phyloP scores from a whole-genome alignment of 1,139 yeast genomes.

The Eremothecium gossypii region DNA sequence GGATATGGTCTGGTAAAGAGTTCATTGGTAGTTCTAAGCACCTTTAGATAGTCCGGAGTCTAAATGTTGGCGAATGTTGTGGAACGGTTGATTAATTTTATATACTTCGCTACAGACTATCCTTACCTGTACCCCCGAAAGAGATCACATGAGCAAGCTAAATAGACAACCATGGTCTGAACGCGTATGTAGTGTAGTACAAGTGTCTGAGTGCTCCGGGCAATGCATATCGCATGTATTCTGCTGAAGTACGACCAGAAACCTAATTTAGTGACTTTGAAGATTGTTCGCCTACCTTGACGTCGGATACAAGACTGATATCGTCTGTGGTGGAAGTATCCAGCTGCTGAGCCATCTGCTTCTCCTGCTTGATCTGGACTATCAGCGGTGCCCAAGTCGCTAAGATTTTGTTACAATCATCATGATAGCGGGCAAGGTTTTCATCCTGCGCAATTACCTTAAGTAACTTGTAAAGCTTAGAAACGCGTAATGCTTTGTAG shows the following conservation, averaged over 20 bases:
- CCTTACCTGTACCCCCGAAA: no score
- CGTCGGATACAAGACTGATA: background rate
- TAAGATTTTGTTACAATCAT: conserved; percentile 20
- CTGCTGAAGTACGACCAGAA: no score
- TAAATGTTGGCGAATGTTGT: no score
- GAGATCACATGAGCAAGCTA: no score
- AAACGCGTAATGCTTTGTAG: conserved; percentile 20
- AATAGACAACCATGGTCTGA: no score
- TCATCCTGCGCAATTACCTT: conserved; percentile 23
- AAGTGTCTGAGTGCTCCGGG: no score
- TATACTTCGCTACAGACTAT: no score
- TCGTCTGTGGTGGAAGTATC: background rate
- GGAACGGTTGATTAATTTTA: no score
- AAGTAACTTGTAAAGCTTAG: conserved; percentile 26
- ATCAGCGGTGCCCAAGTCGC: conserved; percentile 21
- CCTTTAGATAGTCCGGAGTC: no score
- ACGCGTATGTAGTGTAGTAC: no score
- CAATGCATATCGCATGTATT: no score
- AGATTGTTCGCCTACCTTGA: background rate
- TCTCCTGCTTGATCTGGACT: conserved; percentile 20
- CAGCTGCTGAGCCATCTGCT: conserved; percentile 6
- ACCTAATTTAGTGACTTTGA: no score
- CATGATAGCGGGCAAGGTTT: conserved; percentile 25
- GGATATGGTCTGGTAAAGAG: conserved; percentile 48
- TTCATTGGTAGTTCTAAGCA: conserved; percentile 23